phyloP scores from a whole-genome alignment of 768 basidiomycete genomes.

The Butyriboletus loyo region DNA sequence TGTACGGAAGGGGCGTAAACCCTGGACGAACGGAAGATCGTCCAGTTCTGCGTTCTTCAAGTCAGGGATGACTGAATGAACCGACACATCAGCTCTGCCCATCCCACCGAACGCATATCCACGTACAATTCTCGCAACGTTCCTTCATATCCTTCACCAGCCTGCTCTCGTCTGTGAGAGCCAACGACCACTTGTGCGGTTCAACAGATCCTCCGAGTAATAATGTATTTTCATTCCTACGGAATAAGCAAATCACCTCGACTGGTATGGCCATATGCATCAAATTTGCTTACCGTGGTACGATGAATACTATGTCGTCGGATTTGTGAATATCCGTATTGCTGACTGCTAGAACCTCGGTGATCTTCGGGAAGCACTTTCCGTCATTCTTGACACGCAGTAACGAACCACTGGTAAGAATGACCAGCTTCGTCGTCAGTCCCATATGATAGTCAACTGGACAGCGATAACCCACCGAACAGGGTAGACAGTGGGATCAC shows the following conservation, averaged over 20 bases:
- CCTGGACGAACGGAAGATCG: neutral
- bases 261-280: neutral
- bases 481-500: neutral
- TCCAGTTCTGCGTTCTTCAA: neutral
- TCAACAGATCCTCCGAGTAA: neutral
- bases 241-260: neutral
- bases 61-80: neutral
- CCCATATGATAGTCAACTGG: neutral
- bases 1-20: neutral
- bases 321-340: neutral
- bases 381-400: neutral
- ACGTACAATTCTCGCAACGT: neutral
- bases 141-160: neutral
- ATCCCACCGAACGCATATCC: neutral
- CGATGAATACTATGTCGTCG: neutral
- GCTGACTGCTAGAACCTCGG: neutral
- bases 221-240: neutral
- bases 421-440: neutral
- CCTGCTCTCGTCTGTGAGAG: neutral
- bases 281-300: neutral
- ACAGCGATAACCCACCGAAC: neutral
- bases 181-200: neutral
- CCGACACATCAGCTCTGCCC: neutral
- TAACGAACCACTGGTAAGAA: neutral
- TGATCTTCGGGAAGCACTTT: neutral